These are phyloP conservation scores for Metarhizium humberi DNA, from an alignment of 2,329 filamentous ascomycete genomes.

Conservation along the genomic window DNA sequence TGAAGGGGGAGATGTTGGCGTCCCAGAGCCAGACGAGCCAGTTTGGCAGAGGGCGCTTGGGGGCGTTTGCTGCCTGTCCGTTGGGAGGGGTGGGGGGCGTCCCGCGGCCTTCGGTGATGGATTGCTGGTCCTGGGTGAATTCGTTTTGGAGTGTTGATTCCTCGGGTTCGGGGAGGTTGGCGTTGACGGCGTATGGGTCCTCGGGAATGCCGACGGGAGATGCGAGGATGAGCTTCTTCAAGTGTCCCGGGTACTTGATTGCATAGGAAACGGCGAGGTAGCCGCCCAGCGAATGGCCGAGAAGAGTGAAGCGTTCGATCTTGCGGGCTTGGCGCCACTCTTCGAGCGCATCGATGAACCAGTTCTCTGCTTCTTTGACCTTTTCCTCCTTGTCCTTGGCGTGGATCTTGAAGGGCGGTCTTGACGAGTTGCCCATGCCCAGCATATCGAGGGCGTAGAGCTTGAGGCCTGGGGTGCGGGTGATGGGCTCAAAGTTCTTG, in stretches of 20 bases:
- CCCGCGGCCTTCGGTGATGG: conserved; percentile 17
- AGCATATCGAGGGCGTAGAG: conserved; percentile 91
- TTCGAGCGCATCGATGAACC: conserved; percentile 93
- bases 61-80: conserved; percentile 15
- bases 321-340: conserved; percentile 88
- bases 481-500: conserved; percentile 89
- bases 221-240: conserved; percentile 94
- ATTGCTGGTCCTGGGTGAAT: conserved; percentile 64
- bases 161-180: conserved; percentile 67
- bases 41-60: conserved; percentile 56
- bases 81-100: conserved; percentile 19
- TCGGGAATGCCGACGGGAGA: conserved; percentile 93
- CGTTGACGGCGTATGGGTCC: conserved; percentile 79
- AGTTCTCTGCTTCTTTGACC: conserved; percentile 82
- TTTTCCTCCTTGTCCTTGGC: conserved; percentile 73
- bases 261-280: conserved; percentile 95
- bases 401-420: conserved; percentile 75
- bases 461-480: conserved; percentile 70
- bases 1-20: conserved; percentile 92
- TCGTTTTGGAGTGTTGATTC: conserved; percentile 68
- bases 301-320: conserved; percentile 84
- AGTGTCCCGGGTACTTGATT: conserved; percentile 84
- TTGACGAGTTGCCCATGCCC: conserved; percentile 83
- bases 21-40: conserved; percentile 97
- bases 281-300: conserved; percentile 88